Conservation (phyloP, 106 monocot genomes). For the Allium fistulosum region DNA sequence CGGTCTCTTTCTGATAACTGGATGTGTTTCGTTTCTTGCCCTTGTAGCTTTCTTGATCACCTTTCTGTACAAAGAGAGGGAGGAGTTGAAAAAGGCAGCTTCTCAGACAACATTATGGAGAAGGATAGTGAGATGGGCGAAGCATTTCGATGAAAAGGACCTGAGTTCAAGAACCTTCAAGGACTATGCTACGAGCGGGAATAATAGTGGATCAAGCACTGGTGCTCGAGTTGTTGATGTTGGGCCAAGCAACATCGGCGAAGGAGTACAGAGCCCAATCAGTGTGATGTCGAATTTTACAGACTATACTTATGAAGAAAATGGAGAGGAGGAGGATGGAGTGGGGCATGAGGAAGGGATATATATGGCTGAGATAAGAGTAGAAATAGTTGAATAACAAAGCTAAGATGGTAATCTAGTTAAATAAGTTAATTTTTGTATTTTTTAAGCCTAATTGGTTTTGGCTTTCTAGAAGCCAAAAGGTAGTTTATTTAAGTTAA, state of each 20-base stretch:
- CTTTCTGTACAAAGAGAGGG: conserved; percentile 18
- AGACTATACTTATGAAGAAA: not conserved
- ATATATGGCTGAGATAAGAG: not conserved
- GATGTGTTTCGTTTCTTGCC: conserved; percentile 29
- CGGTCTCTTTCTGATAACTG: conserved; percentile 75
- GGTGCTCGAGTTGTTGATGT: not conserved
- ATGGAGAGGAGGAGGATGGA: not conserved
- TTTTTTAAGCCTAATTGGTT: no score
- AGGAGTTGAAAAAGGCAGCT: conserved; percentile 9
- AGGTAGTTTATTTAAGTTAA: no score
- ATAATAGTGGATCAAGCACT: not conserved
- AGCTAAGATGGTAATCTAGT: no score
- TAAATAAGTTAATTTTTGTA: no score
- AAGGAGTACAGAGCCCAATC: conserved; percentile 5
- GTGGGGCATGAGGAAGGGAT: not conserved
- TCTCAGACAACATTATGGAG: conserved; percentile 3
- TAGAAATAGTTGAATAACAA: not conserved
- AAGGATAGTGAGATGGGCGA: not conserved
- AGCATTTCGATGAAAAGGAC: conserved; percentile 17
- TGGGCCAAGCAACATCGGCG: not conserved
- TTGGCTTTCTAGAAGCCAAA: no score
- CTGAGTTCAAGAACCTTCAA: conserved; percentile 5
- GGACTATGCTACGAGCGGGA: not conserved
- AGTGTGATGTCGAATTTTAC: conserved; percentile 2
- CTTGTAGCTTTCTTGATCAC: conserved; percentile 27